Evolutionary conservation across 805 yeast genomes (phyloP), one percentile per base, ranked within the genome.

Genomic region (Ogataea chonburiensis): DNA sequence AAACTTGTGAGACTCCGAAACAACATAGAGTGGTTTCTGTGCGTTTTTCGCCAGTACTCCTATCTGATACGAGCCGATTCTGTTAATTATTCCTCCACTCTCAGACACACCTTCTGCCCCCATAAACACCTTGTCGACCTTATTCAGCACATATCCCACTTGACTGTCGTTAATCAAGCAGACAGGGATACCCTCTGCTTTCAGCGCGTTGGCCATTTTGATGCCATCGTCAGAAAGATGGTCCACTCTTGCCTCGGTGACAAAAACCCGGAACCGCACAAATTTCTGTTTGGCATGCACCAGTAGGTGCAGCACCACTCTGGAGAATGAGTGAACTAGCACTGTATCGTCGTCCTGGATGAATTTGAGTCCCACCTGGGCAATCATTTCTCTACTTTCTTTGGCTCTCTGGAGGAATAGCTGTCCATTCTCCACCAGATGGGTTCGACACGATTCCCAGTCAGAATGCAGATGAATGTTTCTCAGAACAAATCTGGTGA

Each of bases 41-140:
- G 95, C 85, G 41, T 83, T 79, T 50, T 85, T 82, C 3, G 98
- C 96, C 40, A 93, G 66, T 29, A 93, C 91, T 24, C 97, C 97
- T 31, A 91, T 82, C 55, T 93, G 96, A 61, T 86, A 93, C 2
- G 95, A 81, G 5, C 99, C 99, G 44, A 93, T 81, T 49, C 85
- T 89, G 62, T 93, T 93, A 49, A 93, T 91, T 31, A 94, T 87
- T 21, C 99, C 99, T 38, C 99, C 99, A 58, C 94, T 83, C 66
- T 93, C 99, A 3, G 96, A 95, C 3, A 93, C 99, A 49, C 99
- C 99, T 63, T 93, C 98, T 1, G 98, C 98, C 37, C 99, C 99
- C 47, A 93, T 93, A 47, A 93, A 75, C 4, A 93, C 85, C 61
- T 93, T 91, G 64, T 91, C 95, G 10, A 89, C 88, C 59, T 85